phyloP scores from a whole-genome alignment of 2,329 filamentous ascomycete genomes.

The Periglandula ipomoeae region DNA sequence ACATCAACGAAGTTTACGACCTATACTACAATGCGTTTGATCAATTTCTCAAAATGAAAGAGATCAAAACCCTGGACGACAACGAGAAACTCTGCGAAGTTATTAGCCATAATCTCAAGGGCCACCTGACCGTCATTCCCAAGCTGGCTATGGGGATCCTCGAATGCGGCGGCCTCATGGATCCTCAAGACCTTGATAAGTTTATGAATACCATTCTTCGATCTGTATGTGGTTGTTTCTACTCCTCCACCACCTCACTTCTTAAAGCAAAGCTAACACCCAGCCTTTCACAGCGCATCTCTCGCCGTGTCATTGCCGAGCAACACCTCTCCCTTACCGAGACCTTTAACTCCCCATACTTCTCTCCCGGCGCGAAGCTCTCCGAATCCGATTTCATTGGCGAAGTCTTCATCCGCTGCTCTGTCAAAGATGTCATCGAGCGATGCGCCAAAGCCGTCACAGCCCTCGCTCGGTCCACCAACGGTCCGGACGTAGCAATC shows the following conservation, averaged over 20 bases:
- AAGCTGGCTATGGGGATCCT: constrained; percentile 90
- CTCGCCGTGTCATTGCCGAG: constrained; percentile 90
- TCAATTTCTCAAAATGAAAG: constrained; percentile 70
- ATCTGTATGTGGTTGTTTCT: constrained; percentile 54
- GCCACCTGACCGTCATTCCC: constrained; percentile 89
- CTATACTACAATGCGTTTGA: constrained; percentile 97
- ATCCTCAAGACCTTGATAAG: constrained; percentile 70
- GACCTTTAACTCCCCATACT: constrained; percentile 84
- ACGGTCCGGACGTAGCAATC: constrained; percentile 60
- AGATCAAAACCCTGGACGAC: constrained; percentile 78
- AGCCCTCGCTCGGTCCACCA: constrained; percentile 64
- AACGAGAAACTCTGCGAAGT: constrained; percentile 81
- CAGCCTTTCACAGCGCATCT: constrained; percentile 59
- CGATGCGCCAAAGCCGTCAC: constrained; percentile 70
- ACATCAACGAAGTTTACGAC: constrained; percentile 92
- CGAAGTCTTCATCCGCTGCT: constrained; percentile 89
- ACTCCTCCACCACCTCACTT: neutral
- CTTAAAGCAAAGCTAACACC: neutral
- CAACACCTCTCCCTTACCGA: constrained; percentile 93
- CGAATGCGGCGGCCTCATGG: constrained; percentile 78
- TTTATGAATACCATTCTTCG: constrained; percentile 93
- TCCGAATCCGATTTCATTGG: constrained; percentile 79
- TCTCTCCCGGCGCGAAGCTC: constrained; percentile 71
- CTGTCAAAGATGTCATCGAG: constrained; percentile 80
- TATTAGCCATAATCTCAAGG: constrained; percentile 68